phyloP scores from a whole-genome alignment of 768 basidiomycete species.

The Leccinum barrowsii region DNA sequence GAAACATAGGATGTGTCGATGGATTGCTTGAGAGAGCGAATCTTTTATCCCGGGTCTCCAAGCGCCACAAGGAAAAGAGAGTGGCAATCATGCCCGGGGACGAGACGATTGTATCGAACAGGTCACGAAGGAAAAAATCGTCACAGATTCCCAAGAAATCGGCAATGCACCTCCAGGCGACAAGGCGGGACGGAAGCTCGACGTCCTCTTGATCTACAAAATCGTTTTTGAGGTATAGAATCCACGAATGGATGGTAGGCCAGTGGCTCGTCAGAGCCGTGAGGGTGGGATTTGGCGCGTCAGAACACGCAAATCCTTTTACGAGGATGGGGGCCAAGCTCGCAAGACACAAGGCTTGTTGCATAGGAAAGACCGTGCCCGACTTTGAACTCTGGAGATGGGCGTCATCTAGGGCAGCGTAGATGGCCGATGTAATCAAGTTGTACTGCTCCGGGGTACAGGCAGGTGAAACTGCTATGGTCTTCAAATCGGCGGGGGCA shows the following conservation, averaged over 20 bases:
- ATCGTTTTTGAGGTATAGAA: constrained; percentile 23
- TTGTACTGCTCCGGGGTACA: constrained; percentile 20
- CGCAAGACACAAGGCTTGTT: constrained; percentile 21
- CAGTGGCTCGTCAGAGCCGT: constrained; percentile 15
- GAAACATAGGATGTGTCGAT: neutral
- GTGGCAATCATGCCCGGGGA: constrained; percentile 18
- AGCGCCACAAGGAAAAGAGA: constrained; percentile 27
- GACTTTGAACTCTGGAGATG: constrained; percentile 17
- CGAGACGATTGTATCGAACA: constrained; percentile 16
- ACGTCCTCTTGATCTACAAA: constrained; percentile 20
- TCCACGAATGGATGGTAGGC: constrained; percentile 19
- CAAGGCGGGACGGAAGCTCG: constrained; percentile 20
- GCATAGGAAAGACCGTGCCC: constrained; percentile 11
- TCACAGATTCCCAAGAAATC: constrained; percentile 22
- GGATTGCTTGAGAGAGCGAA: constrained; percentile 14
- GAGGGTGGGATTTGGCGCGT: neutral
- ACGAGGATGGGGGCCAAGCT: constrained; percentile 15
- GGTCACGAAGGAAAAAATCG: constrained; percentile 10
- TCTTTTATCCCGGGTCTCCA: constrained; percentile 20
- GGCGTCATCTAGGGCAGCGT: constrained; percentile 13
- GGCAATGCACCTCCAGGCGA: constrained; percentile 16
- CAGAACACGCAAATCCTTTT: neutral
- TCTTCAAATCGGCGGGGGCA: constrained; percentile 16
- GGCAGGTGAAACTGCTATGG: constrained; percentile 17
- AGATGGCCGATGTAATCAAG: constrained; percentile 20